These are phyloP conservation scores for Fusarium neocosmosporiellum DNA, from an alignment of 2,329 filamentous ascomycete species.

Conservation along the genomic window DNA sequence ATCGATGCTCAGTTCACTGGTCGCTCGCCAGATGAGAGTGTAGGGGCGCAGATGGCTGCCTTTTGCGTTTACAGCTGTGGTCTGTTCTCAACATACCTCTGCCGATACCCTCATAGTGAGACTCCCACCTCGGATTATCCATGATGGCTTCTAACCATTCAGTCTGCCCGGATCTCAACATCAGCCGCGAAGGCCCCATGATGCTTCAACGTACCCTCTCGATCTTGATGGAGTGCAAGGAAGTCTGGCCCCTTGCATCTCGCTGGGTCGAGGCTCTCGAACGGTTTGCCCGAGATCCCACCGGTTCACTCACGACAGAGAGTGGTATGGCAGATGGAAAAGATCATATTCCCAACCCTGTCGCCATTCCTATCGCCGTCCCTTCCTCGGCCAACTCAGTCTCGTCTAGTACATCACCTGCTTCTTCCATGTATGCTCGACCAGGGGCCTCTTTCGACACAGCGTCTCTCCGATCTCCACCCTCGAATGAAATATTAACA, in stretches of 20 bases:
- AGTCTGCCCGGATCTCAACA: slow-evolving; percentile 57
- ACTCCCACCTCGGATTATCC: neutral
- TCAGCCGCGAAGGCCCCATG: slow-evolving; percentile 54
- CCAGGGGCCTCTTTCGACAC: slow-evolving; percentile 23
- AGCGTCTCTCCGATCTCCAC: slow-evolving; percentile 20
- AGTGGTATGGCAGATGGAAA: slow-evolving; percentile 63
- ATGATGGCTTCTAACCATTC: slow-evolving; percentile 19
- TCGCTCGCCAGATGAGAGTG: slow-evolving; percentile 58
- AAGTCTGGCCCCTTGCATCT: slow-evolving; percentile 64
- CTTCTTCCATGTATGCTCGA: slow-evolving; percentile 29
- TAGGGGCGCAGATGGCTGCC: slow-evolving; percentile 65
- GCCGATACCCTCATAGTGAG: slow-evolving; percentile 63
- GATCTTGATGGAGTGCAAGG: slow-evolving; percentile 61
- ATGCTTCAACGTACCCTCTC: slow-evolving; percentile 60
- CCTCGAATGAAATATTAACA: slow-evolving; percentile 23
- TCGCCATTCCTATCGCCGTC: slow-evolving; percentile 18
- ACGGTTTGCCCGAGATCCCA: slow-evolving; percentile 58
- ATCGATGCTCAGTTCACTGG: slow-evolving; percentile 63
- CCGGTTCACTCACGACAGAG: slow-evolving; percentile 54
- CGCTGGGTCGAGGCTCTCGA: slow-evolving; percentile 64
- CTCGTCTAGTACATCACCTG: slow-evolving; percentile 26
- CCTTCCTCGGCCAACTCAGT: slow-evolving; percentile 26
- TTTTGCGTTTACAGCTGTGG: slow-evolving; percentile 68
- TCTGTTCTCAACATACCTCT: slow-evolving; percentile 63
- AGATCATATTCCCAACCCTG: slow-evolving; percentile 46